Conservation (phyloP, 2,329 filamentous ascomycete species). For the Aotearoamyces nothofagi region DNA sequence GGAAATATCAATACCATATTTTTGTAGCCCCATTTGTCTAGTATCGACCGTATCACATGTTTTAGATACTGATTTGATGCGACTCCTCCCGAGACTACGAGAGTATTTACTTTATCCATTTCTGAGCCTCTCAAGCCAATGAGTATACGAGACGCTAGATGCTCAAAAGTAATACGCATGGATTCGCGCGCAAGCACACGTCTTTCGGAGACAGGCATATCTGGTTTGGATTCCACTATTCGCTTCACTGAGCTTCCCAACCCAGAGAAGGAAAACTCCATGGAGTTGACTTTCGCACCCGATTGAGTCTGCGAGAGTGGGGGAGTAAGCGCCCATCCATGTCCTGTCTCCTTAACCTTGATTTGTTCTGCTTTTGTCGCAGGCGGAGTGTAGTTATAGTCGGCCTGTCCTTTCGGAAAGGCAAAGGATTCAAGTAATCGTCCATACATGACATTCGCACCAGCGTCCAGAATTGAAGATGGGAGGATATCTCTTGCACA, state of each 20-base stretch:
- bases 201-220: constrained; percentile 43
- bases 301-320: constrained; percentile 42
- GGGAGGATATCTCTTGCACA: constrained; percentile 65
- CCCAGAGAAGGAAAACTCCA: constrained; percentile 63
- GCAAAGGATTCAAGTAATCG: constrained; percentile 66
- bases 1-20: constrained; percentile 54
- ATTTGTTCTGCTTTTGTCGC: constrained; percentile 41
- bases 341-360: constrained; percentile 26
- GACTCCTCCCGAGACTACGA: constrained; percentile 84
- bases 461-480: constrained; percentile 31
- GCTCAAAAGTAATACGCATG: constrained; percentile 77
- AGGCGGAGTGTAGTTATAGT: constrained; percentile 33
- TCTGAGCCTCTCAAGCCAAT: constrained; percentile 39
- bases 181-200: constrained; percentile 52
- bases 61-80: constrained; percentile 72
- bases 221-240: constrained; percentile 27
- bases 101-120: constrained; percentile 28
- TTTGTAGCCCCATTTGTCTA: constrained; percentile 52
- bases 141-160: constrained; percentile 61
- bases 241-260: constrained; percentile 50
- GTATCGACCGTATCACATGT: constrained; percentile 38
- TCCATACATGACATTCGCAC: constrained; percentile 62
- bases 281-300: constrained; percentile 22
- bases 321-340: constrained; percentile 53
- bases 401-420: constrained; percentile 33